Conservation (phyloP, 495 filamentous ascomycete genomes). For the Penicillium goetzii region DNA sequence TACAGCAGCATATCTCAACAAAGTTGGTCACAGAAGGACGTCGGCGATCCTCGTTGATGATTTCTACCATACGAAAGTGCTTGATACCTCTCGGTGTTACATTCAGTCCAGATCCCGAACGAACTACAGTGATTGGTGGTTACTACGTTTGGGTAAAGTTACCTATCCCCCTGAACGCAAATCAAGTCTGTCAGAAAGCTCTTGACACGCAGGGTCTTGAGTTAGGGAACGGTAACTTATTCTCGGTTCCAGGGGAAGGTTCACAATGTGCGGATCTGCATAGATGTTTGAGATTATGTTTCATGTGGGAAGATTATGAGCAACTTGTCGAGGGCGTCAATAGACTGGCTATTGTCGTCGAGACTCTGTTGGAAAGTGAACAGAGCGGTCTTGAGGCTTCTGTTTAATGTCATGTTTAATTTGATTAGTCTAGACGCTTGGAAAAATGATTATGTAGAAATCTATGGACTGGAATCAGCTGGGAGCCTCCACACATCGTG, state of each 20-base stretch:
- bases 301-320: constrained; percentile 67
- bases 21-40: constrained; percentile 51
- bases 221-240: constrained; percentile 58
- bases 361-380: not conserved
- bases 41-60: constrained; percentile 50
- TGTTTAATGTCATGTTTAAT: not conserved
- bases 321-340: constrained; percentile 58
- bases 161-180: constrained; percentile 44
- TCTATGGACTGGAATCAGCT: not conserved
- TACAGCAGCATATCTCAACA: constrained; percentile 51
- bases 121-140: constrained; percentile 57
- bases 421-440: too few species aligned
- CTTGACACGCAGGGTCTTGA: constrained; percentile 55
- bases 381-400: too few species aligned
- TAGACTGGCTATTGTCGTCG: constrained; percentile 46
- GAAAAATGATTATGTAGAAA: not conserved
- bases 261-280: constrained; percentile 30
- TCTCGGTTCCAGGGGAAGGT: constrained; percentile 58
- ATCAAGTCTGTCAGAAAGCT: constrained; percentile 50
- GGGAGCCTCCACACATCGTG: too few species aligned
- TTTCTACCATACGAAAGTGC: constrained; percentile 49
- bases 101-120: constrained; percentile 48
- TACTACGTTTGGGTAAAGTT: constrained; percentile 72
- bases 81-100: constrained; percentile 58
- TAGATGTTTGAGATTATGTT: constrained; percentile 58